Percentiles rank a stretch among this genome's conserved stretches.
These are phyloP conservation scores for Aspergillus sp. DNA, from an alignment of 2,329 filamentous ascomycete species.

Conservation along the genomic window DNA sequence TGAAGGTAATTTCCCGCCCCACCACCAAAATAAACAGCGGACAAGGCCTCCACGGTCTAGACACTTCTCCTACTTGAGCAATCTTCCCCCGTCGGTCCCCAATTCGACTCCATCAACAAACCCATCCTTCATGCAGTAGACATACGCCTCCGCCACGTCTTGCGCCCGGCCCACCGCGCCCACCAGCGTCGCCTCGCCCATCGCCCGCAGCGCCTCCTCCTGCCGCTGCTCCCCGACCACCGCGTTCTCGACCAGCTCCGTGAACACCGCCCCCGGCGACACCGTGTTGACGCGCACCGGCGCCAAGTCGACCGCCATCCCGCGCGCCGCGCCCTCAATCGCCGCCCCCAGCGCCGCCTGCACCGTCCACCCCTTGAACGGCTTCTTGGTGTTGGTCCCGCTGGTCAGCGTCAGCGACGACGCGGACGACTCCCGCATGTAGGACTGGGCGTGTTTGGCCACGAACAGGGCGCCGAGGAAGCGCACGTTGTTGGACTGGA, in stretches of 20 bases:
- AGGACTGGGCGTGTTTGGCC: slow-evolving; percentile 31
- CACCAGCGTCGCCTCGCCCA: slow-evolving; percentile 12
- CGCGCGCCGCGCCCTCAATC: slow-evolving; percentile 25
- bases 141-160: slow-evolving; percentile 38
- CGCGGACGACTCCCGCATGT: slow-evolving; percentile 18
- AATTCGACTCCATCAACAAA: slow-evolving; percentile 30
- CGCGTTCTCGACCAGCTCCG: slow-evolving; percentile 27
- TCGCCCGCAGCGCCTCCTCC: slow-evolving; percentile 20
- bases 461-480: slow-evolving; percentile 27
- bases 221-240: slow-evolving; percentile 2
- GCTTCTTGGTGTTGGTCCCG: slow-evolving; percentile 27
- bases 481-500: slow-evolving; percentile 22
- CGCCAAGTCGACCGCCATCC: slow-evolving; percentile 33
- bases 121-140: slow-evolving; percentile 36
- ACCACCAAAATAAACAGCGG: too few species aligned
- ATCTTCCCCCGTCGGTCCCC: slow-evolving; percentile 28
- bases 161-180: slow-evolving; percentile 19
- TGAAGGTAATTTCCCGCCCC: too few species aligned
- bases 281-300: slow-evolving; percentile 37
- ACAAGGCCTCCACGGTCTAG: background rate
- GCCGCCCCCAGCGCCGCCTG: slow-evolving; percentile 16
- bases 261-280: slow-evolving; percentile 32
- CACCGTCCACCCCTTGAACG: slow-evolving; percentile 24
- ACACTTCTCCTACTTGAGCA: slow-evolving; percentile 12
- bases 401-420: slow-evolving; percentile 35